Percentiles rank a stretch among this genome's conserved stretches.
These are phyloP conservation scores for Drosera spatulata DNA, from an alignment of 179 eudicot genomes.

Conservation along the genomic window DNA sequence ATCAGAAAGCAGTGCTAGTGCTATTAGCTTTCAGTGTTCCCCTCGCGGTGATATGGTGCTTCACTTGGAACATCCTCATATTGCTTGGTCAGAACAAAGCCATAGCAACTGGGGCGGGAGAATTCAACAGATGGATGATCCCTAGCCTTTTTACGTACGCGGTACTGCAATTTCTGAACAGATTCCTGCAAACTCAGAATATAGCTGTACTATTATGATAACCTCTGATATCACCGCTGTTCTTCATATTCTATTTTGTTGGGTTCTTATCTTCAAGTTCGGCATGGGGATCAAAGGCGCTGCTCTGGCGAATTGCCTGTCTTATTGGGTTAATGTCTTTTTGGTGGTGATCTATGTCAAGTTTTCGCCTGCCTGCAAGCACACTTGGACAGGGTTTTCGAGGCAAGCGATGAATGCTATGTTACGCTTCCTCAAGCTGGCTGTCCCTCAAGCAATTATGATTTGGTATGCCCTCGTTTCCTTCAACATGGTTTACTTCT, in stretches of 20 bases:
- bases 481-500: too few species aligned
- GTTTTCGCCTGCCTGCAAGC: slow-evolving; percentile 11
- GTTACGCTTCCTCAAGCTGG: slow-evolving; percentile 20
- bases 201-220: slow-evolving; percentile 25
- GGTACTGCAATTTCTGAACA: slow-evolving; percentile 27
- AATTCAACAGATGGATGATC: slow-evolving; percentile 33
- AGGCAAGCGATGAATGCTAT: slow-evolving; percentile 15
- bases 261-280: slow-evolving; percentile 19
- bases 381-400: slow-evolving; percentile 31
- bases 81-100: slow-evolving; percentile 27
- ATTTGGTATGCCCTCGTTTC: slow-evolving; percentile 14
- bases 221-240: slow-evolving; percentile 14
- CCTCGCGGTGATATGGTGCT: slow-evolving; percentile 23
- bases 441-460: slow-evolving; percentile 35
- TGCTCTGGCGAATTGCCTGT: too few species aligned
- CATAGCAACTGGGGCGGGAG: slow-evolving; percentile 27
- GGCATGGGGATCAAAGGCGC: too few species aligned
- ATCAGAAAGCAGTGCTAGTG: slow-evolving; percentile 30
- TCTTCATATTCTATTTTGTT: slow-evolving; percentile 20
- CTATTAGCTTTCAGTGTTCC: slow-evolving; percentile 22
- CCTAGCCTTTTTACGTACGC: slow-evolving; percentile 25
- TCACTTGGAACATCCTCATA: slow-evolving; percentile 18
- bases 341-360: too few species aligned
- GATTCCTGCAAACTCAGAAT: slow-evolving; percentile 31
- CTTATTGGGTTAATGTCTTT: too few species aligned